Evolutionary conservation across 148 eudicot species (phyloP), one percentile per base, ranked within the genome.

Genomic region (Amaranthus hypochondriacus): DNA sequence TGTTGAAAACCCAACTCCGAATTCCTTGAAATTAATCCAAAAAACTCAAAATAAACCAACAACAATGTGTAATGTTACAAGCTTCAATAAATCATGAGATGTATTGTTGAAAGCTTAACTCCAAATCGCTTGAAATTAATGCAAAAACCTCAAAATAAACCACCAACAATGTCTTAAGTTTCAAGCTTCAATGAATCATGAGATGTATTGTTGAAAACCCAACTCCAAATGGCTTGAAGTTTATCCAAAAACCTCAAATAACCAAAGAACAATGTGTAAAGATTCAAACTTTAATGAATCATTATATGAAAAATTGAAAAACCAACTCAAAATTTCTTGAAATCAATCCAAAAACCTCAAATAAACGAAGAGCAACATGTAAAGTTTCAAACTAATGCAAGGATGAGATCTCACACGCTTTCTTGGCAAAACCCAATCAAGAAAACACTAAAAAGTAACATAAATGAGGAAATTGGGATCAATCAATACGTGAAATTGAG

Each of bases 341-440:
- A 60, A 51, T 69, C 73, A 69, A 76, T 66, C 28, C 47, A 49
- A 67, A 56, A 43, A 47, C 12, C 70, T 11, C 56, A 28, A 28
- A 28, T 28, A 28, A 28, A 56, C 15, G n/a, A 47, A 11, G 48
- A 39, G 14, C 68, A 14, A 2, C 21, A 4, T 56, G 50, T 3
- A 78, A 78, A 49, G 71, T 74, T 71, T n/a, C 69, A 42, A 75
- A 39, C 57, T 58, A 43, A 12, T 69, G 21, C 9, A 44, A 74
- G 57, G 47, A 70, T 69, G 77, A 65, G 78, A 79, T 79, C 82
- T 69, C 56, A 50, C 52, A 13, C 47, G 68, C 12, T 18, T 56
- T 59, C 48, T 55, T 12, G n/a, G 47, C 14, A 15, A 55, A 48
- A 21, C n/a, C 50, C 42, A 21, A 66, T 71, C 10, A 7, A 28